Percentiles rank a stretch among this genome's conserved stretches.
These are phyloP conservation scores for Monosporascus sp. DNA, from an alignment of 2,329 filamentous ascomycete species.

Conservation along the genomic window DNA sequence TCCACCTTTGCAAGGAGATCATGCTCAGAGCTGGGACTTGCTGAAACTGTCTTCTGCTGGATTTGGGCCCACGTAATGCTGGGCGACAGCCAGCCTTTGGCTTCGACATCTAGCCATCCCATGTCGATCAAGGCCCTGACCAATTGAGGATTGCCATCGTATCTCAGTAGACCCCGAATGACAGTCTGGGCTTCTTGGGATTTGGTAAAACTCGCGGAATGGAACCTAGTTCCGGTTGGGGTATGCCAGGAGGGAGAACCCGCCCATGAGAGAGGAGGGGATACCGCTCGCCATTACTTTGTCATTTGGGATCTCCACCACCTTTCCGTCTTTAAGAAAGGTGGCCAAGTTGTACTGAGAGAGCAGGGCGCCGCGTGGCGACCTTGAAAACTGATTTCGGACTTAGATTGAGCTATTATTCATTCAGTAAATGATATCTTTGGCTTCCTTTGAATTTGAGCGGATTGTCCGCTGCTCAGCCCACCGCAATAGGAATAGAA, in stretches of 20 bases:
- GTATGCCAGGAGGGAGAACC: conserved; percentile 64
- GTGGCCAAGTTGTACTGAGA: conserved; percentile 61
- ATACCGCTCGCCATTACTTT: conserved; percentile 62
- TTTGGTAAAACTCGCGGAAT: conserved; percentile 62
- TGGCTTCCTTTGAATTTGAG: conserved; percentile 1
- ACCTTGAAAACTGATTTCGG: conserved; percentile 55
- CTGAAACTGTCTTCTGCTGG: conserved; percentile 9
- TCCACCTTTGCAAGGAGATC: conserved; percentile 57
- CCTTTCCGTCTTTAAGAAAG: conserved; percentile 59
- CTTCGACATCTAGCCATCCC: conserved; percentile 47
- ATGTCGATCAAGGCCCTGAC: conserved; percentile 64
- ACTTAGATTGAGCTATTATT: too few relatives aligned
- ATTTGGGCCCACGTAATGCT: conserved; percentile 18
- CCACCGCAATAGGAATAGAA: conserved; percentile 66
- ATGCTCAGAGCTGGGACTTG: conserved; percentile 14
- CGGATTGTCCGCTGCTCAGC: conserved; percentile 31
- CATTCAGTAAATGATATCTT: neutral
- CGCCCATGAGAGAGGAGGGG: conserved; percentile 54
- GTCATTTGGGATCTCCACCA: conserved; percentile 30
- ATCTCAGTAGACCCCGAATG: conserved; percentile 62
- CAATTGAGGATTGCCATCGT: conserved; percentile 64
- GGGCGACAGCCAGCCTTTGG: conserved; percentile 12
- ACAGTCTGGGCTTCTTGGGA: conserved; percentile 65
- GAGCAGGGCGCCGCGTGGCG: conserved; percentile 60
- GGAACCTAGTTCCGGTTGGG: conserved; percentile 64